Evolutionary conservation across 2,329 filamentous ascomycete genomes (phyloP), one percentile per base, ranked within the genome.

Genomic region (Chrysoporthe austroafricana): DNA sequence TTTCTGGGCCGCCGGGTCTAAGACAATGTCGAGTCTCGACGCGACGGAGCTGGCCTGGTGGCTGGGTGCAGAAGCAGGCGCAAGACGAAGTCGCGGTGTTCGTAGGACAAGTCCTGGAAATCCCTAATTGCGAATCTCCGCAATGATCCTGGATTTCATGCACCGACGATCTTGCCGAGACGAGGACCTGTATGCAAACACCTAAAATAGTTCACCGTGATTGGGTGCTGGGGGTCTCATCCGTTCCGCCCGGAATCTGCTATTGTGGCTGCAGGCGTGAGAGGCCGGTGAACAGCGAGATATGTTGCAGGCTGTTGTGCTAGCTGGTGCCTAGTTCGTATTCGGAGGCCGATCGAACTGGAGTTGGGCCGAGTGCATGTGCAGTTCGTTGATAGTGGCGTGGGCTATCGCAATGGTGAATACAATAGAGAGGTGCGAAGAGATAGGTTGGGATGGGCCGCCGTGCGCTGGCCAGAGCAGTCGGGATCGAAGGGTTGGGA

Each of bases 121-220:
- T 21, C 5, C 32, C 54, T 57, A 36, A 57, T 57, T 57, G 54
- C 54, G 54, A 57, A 57, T 57, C 54, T 57, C 54, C 32, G 54
- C 54, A 57, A 32, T n/a, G 9, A 57, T 39, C 18, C 34, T 57
- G 32, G 54, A 34, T 32, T 57, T 57, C 34, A 57, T 57, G 54
- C 54, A 39, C 32, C 32, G 54, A 39, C 9, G 54, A 57, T 57
- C 54, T 21, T 3, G 54, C 13, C 14, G 34, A 21, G 32, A 18
- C 8, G 18, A 18, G 54, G 54, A 57, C 39, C 54, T 18, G 54
- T 57, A 57, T 34, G 54, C 54, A 57, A 13, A 36, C 54, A 57
- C 32, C 32, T 39, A 11, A 9, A 39, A 39, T n/a, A 32, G 16
- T 14, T 5, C 32, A 57, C 32, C 14, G 54, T 39, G 54, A 57